Evolutionary conservation across 257 asterid species (phyloP).

Genomic region (Scutellaria galericulata): DNA sequence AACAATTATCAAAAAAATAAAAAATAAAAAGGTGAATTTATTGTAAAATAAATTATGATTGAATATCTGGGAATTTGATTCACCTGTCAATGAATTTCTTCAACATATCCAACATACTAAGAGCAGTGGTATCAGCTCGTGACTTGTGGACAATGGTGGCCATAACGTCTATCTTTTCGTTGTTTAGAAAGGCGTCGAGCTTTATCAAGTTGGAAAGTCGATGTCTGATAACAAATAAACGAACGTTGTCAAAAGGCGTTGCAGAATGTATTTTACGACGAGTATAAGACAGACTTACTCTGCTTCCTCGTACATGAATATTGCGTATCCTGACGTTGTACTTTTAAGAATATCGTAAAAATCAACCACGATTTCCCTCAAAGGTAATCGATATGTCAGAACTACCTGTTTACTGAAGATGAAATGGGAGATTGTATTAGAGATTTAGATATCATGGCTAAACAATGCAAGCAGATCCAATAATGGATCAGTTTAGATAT

Average conservation of each 20-base stretch:
- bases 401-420: slow-evolving; percentile 66
- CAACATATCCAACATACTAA: slow-evolving; percentile 23
- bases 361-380: slow-evolving; percentile 88
- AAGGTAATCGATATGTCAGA: slow-evolving; percentile 79
- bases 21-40: no score
- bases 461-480: background rate
- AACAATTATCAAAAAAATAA: no score
- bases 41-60: no score
- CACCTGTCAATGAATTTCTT: slow-evolving; percentile 29
- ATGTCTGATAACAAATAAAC: slow-evolving; percentile 10
- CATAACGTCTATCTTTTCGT: slow-evolving; percentile 22
- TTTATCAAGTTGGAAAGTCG: slow-evolving; percentile 21
- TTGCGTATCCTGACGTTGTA: slow-evolving; percentile 81
- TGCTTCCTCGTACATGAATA: slow-evolving; percentile 28
- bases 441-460: background rate
- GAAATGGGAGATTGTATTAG: background rate
- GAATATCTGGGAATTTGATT: no score
- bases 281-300: slow-evolving; percentile 14
- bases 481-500: no score
- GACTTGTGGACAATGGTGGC: slow-evolving; percentile 31
- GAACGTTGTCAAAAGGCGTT: background rate
- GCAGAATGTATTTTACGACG: background rate
- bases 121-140: slow-evolving; percentile 7
- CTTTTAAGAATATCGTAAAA: slow-evolving; percentile 79
- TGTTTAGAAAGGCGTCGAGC: slow-evolving; percentile 26